phyloP scores from a whole-genome alignment of 2,329 filamentous ascomycete genomes.

The Trichoderma lentiforme region DNA sequence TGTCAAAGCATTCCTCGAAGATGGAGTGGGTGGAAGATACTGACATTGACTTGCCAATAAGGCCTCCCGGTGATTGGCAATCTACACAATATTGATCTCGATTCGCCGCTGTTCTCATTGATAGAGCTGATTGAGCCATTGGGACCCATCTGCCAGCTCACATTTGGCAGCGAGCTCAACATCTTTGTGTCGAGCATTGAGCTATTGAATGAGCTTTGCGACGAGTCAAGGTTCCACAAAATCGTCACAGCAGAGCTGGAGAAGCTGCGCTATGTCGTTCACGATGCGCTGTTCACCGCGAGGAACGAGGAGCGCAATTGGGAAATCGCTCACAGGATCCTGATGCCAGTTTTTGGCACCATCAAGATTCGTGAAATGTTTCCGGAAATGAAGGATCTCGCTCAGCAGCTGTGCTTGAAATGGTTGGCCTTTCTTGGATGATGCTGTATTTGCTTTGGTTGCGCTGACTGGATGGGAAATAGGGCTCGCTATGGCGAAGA shows the following conservation, averaged over 20 bases:
- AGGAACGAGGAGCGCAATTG: conserved; percentile 16
- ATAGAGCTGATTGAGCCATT: conserved; percentile 4
- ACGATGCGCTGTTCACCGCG: conserved; percentile 15
- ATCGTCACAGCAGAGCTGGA: conserved; percentile 1
- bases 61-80: conserved; percentile 8
- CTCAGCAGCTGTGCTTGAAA: conserved; percentile 16
- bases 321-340: conserved; percentile 12
- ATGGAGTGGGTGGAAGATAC: not conserved
- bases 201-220: conserved; percentile 12
- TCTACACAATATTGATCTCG: conserved; percentile 7
- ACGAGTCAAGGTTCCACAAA: conserved; percentile 14
- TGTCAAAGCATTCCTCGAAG: not conserved
- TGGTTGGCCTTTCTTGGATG: not conserved
- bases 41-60: not conserved
- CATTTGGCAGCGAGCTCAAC: not conserved
- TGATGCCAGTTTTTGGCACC: conserved; percentile 13
- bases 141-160: conserved; percentile 12
- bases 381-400: conserved; percentile 7
- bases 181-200: conserved; percentile 10
- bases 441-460: not conserved
- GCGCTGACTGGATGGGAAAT: not conserved
- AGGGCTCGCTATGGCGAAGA: conserved; percentile 34
- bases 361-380: conserved; percentile 16
- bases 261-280: conserved; percentile 8
- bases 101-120: conserved; percentile 2